phyloP scores from a whole-genome alignment of 768 basidiomycete genomes.

The Mycena indigotica region DNA sequence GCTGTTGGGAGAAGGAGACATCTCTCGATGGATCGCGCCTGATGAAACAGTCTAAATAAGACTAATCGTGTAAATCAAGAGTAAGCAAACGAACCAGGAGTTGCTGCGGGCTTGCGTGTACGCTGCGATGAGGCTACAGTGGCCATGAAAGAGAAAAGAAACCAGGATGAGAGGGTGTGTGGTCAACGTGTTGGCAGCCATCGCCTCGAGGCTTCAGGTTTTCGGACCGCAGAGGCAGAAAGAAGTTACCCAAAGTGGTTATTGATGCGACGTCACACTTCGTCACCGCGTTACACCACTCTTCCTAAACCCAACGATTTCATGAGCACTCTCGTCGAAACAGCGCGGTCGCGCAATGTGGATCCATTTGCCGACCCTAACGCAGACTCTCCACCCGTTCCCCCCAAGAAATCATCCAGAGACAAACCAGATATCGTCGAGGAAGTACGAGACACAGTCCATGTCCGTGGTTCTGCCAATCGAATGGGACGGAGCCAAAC shows the following conservation, averaged over 20 bases:
- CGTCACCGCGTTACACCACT: too few species aligned
- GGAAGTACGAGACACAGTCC: slow-evolving; percentile 70
- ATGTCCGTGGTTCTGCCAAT: slow-evolving; percentile 50
- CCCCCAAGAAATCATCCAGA: slow-evolving; percentile 35
- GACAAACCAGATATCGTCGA: slow-evolving; percentile 55
- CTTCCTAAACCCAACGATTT: too few species aligned
- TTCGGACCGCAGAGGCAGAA: too few species aligned
- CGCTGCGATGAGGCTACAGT: slow-evolving; percentile 67
- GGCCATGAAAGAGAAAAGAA: slow-evolving; percentile 44
- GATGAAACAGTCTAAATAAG: slow-evolving; percentile 24
- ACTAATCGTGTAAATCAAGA: slow-evolving; percentile 28
- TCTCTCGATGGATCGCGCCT: slow-evolving; percentile 50
- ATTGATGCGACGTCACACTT: too few species aligned
- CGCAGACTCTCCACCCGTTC: slow-evolving; percentile 29
- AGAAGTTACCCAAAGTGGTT: too few species aligned
- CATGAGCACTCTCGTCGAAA: slow-evolving; percentile 25
- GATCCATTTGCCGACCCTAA: slow-evolving; percentile 56
- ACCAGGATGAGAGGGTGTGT: not conserved
- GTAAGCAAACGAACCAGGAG: slow-evolving; percentile 42
- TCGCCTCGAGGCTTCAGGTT: slow-evolving; percentile 2
- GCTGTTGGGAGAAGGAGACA: slow-evolving; percentile 51
- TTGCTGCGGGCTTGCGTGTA: slow-evolving; percentile 49
- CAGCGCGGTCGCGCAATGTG: slow-evolving; percentile 47
- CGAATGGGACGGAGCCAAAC: slow-evolving; percentile 65
- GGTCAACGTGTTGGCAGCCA: not conserved